Conservation (phyloP, 1,139 yeast species). For the Yamadazyma epiphylla region DNA sequence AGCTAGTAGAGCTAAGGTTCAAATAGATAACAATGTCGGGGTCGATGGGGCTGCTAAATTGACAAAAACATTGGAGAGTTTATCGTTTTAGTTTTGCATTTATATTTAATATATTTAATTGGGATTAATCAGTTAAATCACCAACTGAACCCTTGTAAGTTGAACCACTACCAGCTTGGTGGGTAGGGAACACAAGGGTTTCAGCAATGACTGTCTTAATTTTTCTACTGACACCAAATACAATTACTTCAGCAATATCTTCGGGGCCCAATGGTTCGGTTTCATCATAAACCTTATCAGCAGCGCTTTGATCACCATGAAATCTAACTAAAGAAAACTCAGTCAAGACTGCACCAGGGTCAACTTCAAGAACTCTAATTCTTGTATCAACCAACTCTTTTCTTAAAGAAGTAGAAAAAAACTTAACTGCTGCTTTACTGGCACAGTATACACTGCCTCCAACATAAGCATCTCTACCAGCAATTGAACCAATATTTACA, state of each 20-base stretch:
- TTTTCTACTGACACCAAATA: conserved; percentile 46
- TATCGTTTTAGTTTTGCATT: conserved; percentile 44
- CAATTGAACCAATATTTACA: conserved; percentile 48
- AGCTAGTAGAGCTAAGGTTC: conserved; percentile 60
- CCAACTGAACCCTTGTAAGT: conserved; percentile 21
- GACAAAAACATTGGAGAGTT: conserved; percentile 59
- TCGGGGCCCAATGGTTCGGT: conserved; percentile 44
- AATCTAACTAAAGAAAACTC: conserved; percentile 48
- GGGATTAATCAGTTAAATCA: conserved; percentile 1
- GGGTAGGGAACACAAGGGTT: conserved; percentile 45
- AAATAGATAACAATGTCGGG: conserved; percentile 46
- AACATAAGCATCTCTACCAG: conserved; percentile 50
- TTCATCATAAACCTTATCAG: conserved; percentile 44
- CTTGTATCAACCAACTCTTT: conserved; percentile 44
- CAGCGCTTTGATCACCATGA: conserved; percentile 38
- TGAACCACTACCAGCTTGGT: conserved; percentile 62
- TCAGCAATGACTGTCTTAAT: conserved; percentile 50
- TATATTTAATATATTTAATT: conserved; percentile 1
- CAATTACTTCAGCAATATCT: conserved; percentile 49
- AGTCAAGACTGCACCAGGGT: conserved; percentile 52
- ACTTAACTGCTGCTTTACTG: conserved; percentile 45
- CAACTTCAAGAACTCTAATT: conserved; percentile 46
- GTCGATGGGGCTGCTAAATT: conserved; percentile 68
- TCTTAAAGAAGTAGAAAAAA: conserved; percentile 44
- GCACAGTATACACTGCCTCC: conserved; percentile 53